Evolutionary conservation across 495 filamentous ascomycete genomes (phyloP).

Genomic region (Penicillium taxi): DNA sequence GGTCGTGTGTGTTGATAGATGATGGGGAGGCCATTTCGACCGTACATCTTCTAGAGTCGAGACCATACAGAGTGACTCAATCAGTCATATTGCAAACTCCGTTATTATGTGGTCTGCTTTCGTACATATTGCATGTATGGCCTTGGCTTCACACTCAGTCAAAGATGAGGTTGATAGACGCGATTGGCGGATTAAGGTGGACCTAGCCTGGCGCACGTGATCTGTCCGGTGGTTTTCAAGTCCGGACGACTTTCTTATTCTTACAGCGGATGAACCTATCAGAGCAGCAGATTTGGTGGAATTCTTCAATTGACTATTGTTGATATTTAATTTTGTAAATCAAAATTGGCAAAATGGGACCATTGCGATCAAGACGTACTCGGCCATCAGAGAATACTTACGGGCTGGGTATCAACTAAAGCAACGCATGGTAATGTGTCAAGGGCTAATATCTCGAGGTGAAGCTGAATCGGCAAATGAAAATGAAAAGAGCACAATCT

Average conservation of each 20-base stretch:
- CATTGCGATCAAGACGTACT: constrained; percentile 10
- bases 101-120: neutral
- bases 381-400: constrained; percentile 5
- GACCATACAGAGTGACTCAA: too few species aligned
- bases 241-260: neutral
- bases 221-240: constrained; percentile 6
- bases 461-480: too few species aligned
- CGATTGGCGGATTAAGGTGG: neutral
- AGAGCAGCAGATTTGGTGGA: too few species aligned
- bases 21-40: constrained; percentile 15
- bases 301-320: neutral
- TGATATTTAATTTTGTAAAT: neutral
- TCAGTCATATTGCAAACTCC: too few species aligned
- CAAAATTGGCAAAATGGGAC: constrained; percentile 1
- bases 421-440: too few species aligned
- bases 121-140: neutral
- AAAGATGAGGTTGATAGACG: neutral
- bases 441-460: too few species aligned
- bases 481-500: constrained; percentile 14
- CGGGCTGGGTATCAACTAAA: too few species aligned
- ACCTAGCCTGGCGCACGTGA: constrained; percentile 2
- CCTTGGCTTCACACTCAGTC: constrained; percentile 1
- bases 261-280: too few species aligned
- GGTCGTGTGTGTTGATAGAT: constrained; percentile 12
- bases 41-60: neutral